These are phyloP conservation scores for Quercus wislizeni DNA, from an alignment of 306 rosid genomes.

Conservation along the genomic window DNA sequence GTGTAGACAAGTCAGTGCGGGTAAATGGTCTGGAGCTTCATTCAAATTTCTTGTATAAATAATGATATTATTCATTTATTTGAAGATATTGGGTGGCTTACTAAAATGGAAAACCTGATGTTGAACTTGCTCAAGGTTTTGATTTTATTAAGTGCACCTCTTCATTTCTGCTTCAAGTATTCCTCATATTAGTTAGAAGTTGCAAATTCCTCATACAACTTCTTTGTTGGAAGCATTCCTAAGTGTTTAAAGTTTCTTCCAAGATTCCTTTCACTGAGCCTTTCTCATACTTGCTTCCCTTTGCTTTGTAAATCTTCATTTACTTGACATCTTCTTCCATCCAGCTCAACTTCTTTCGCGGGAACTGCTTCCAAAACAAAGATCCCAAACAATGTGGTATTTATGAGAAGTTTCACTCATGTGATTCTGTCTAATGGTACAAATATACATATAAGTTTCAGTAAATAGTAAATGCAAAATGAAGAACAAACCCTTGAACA, in stretches of 20 bases:
- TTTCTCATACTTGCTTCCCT: constrained; percentile 17
- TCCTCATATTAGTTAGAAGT: constrained; percentile 45
- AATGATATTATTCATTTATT: neutral
- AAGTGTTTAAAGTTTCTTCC: constrained; percentile 83
- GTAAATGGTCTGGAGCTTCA: neutral
- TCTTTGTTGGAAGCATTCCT: constrained; percentile 79
- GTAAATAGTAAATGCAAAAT: neutral
- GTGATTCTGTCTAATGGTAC: neutral
- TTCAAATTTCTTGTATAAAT: neutral
- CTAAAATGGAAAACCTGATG: neutral
- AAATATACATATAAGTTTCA: neutral
- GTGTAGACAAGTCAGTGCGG: neutral
- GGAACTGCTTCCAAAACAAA: constrained; percentile 72
- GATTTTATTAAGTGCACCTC: constrained; percentile 15
- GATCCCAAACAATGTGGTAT: constrained; percentile 78
- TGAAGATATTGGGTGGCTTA: constrained; percentile 6
- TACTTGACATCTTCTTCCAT: constrained; percentile 17
- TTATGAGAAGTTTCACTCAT: constrained; percentile 16
- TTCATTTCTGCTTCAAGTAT: constrained; percentile 51
- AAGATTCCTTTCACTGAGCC: constrained; percentile 43
- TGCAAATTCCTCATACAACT: constrained; percentile 85
- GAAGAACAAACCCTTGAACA: neutral
- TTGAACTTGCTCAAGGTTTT: constrained; percentile 6
- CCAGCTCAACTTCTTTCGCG: constrained; percentile 69
- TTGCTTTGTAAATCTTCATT: constrained; percentile 20